These are phyloP conservation scores for Lenzites betulinus DNA, from an alignment of 768 basidiomycete species.

Conservation along the genomic window DNA sequence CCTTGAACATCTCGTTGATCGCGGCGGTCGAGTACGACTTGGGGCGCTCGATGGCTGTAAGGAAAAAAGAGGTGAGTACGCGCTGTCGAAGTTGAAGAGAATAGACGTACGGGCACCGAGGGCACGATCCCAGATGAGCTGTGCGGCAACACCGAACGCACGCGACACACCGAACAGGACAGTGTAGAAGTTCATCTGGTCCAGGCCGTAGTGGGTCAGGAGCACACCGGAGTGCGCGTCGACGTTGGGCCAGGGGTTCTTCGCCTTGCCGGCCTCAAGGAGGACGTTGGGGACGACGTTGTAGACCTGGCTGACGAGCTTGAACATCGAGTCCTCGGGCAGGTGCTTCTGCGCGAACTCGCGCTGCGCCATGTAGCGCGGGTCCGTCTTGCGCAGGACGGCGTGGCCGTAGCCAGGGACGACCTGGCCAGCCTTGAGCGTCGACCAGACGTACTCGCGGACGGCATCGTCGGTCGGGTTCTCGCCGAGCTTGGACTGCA, in stretches of 20 bases:
- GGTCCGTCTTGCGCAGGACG: conserved; percentile 88
- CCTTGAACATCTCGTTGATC: conserved; percentile 77
- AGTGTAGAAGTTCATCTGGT: conserved; percentile 95
- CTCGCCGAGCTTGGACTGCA: conserved; percentile 88
- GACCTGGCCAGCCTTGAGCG: conserved; percentile 90
- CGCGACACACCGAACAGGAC: conserved; percentile 97
- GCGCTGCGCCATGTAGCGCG: conserved; percentile 87
- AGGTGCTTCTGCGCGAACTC: conserved; percentile 88
- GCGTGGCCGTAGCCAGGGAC: conserved; percentile 92
- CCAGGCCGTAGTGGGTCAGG: conserved; percentile 82
- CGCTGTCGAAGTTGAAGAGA: background rate
- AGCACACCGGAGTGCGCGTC: conserved; percentile 95
- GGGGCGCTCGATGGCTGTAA: conserved; percentile 79
- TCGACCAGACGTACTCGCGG: conserved; percentile 93
- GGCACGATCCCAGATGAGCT: conserved; percentile 92
- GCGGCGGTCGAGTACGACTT: conserved; percentile 87
- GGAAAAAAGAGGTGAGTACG: background rate
- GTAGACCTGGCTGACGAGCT: conserved; percentile 89
- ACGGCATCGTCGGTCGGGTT: conserved; percentile 85
- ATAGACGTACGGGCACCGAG: conserved; percentile 79
- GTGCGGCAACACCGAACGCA: conserved; percentile 86
- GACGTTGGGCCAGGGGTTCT: conserved; percentile 97
- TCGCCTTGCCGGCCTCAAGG: conserved; percentile 88
- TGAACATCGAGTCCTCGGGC: conserved; percentile 88
- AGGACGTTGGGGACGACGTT: conserved; percentile 88